phyloP scores from a whole-genome alignment of 1,284 basidiomycete species.

The Garcileccinum viscosum region DNA sequence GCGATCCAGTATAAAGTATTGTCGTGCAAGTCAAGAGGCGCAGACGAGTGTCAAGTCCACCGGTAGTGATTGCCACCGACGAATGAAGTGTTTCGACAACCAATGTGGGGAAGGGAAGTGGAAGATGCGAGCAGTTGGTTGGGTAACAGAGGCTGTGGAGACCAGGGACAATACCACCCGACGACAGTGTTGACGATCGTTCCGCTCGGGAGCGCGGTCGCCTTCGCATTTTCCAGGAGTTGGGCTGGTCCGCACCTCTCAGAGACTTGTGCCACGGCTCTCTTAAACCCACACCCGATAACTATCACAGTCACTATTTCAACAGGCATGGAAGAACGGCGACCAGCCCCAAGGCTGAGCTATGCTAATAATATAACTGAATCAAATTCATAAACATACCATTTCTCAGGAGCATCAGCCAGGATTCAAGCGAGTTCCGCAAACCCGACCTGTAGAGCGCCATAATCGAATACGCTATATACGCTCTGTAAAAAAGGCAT shows the following conservation, averaged over 20 bases:
- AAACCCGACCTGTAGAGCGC: background rate
- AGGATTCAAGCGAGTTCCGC: background rate
- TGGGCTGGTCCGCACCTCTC: too few species aligned
- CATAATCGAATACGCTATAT: background rate
- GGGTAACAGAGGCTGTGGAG: background rate
- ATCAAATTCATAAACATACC: background rate
- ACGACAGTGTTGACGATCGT: background rate
- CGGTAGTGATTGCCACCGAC: too few species aligned
- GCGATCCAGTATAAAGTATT: too few species aligned
- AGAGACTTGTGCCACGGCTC: background rate
- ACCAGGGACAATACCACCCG: background rate
- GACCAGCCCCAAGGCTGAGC: background rate
- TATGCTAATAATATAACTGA: background rate
- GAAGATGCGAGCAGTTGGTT: background rate
- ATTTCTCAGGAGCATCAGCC: background rate
- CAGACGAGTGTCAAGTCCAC: too few species aligned
- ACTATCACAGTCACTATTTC: background rate
- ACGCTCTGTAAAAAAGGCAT: background rate
- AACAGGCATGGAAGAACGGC: background rate
- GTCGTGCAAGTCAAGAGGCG: too few species aligned
- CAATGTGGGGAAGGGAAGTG: background rate
- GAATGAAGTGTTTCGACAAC: too few species aligned
- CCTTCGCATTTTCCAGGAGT: too few species aligned
- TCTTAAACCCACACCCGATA: too few species aligned
- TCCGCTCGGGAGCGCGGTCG: too few species aligned